Evolutionary conservation across 768 basidiomycete genomes (phyloP).

Genomic region (Gloeophyllum trabeum): DNA sequence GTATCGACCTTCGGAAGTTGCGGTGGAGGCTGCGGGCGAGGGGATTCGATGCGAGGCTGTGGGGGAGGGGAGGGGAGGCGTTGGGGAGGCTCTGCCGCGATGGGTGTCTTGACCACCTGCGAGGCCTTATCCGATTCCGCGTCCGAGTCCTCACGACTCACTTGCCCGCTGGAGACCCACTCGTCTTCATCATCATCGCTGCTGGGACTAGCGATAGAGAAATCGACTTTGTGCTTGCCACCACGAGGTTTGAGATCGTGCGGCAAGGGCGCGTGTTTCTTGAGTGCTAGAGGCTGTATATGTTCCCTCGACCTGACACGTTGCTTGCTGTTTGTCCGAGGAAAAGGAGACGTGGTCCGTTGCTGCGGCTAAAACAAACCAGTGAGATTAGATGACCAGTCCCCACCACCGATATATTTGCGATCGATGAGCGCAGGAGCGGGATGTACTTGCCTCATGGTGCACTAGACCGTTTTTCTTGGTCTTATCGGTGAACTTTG

Average conservation of each 20-base stretch:
- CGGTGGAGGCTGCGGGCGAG: slow-evolving; percentile 1
- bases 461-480: slow-evolving; percentile 34
- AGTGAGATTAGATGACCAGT: slow-evolving; percentile 9
- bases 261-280: neutral
- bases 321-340: slow-evolving; percentile 13
- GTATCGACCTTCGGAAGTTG: slow-evolving; percentile 9
- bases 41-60: neutral
- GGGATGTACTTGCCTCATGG: slow-evolving; percentile 42
- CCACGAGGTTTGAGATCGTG: slow-evolving; percentile 8
- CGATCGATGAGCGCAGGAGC: no score
- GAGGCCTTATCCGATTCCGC: slow-evolving; percentile 13
- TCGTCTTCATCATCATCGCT: slow-evolving; percentile 51
- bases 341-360: slow-evolving; percentile 12
- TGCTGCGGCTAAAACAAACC: slow-evolving; percentile 7
- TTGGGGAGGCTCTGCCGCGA: slow-evolving; percentile 9
- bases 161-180: slow-evolving; percentile 70
- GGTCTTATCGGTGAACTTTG: slow-evolving; percentile 32
- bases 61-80: slow-evolving; percentile 6
- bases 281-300: slow-evolving; percentile 9
- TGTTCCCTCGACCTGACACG: slow-evolving; percentile 16
- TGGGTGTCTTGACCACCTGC: neutral
- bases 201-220: slow-evolving; percentile 42
- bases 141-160: slow-evolving; percentile 49
- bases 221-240: slow-evolving; percentile 32
- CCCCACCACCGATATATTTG: no score